Evolutionary conservation across 2,329 filamentous ascomycete genomes (phyloP).

Genomic region (Pezicula radicicola): DNA sequence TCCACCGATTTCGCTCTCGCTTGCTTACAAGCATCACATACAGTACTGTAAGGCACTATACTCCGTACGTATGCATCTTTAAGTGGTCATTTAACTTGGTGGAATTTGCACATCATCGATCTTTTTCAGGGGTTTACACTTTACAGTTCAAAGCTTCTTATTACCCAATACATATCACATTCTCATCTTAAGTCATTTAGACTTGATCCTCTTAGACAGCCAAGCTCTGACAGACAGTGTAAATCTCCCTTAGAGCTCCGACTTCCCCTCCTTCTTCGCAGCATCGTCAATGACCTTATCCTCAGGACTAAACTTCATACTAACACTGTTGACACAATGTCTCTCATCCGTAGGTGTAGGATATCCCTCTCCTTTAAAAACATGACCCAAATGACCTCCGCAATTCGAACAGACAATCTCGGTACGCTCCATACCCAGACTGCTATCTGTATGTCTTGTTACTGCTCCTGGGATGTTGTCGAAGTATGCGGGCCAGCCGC

Average conservation of each 20-base stretch:
- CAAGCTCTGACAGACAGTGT: too few species aligned
- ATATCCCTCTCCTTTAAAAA: conserved; percentile 87
- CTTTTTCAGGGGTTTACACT: too few species aligned
- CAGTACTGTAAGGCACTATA: too few species aligned
- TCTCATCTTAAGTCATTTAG: too few species aligned
- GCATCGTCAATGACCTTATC: conserved; percentile 46
- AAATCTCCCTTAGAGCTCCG: conserved; percentile 10
- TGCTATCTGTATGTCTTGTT: conserved; percentile 71
- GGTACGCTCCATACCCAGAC: conserved; percentile 78
- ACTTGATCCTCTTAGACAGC: too few species aligned
- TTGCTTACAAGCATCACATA: too few species aligned
- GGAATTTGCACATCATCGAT: too few species aligned
- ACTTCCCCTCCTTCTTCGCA: conserved; percentile 35
- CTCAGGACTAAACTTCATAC: conserved; percentile 73
- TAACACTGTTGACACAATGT: conserved; percentile 94
- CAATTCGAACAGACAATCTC: conserved; percentile 96
- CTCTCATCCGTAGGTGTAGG: conserved; percentile 87
- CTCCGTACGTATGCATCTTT: too few species aligned
- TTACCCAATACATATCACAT: too few species aligned
- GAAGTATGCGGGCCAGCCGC: conserved; percentile 98
- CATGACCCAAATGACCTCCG: conserved; percentile 86
- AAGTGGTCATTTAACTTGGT: too few species aligned
- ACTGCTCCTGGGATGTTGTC: conserved; percentile 92
- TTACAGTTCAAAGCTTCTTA: too few species aligned
- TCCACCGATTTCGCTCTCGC: too few species aligned